These are phyloP conservation scores for Blastocystis sp. DNA, from an alignment of 352 stramenopile genomes.

Conservation along the genomic window DNA sequence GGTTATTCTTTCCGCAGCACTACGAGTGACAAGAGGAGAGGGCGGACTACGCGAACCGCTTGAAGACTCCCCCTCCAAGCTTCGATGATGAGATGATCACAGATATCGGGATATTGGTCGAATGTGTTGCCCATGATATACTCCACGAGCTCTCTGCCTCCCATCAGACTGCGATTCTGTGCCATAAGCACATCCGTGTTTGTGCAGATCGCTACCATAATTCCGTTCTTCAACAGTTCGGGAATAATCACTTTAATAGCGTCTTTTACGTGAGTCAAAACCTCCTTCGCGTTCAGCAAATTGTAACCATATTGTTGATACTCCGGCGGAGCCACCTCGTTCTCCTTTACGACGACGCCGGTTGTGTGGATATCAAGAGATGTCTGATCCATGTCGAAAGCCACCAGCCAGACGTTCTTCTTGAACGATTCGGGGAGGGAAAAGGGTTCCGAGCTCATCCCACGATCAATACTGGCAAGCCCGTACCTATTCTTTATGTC, in stretches of 20 bases:
- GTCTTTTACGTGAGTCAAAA: conserved; percentile 55
- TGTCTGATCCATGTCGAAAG: conserved; percentile 66
- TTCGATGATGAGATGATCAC: conserved; percentile 64
- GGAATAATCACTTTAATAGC: conserved; percentile 64
- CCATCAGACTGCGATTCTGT: conserved; percentile 45
- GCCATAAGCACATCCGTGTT: conserved; percentile 53
- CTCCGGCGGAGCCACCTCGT: conserved; percentile 16
- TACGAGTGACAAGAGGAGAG: not conserved
- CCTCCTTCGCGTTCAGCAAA: conserved; percentile 41
- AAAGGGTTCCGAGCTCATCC: not conserved
- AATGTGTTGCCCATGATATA: conserved; percentile 67
- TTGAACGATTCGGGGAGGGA: conserved; percentile 37
- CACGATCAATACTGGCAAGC: too few species aligned
- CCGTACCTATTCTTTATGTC: not conserved
- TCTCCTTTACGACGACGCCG: conserved; percentile 29
- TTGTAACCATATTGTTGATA: not conserved
- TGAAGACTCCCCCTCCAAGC: conserved; percentile 27
- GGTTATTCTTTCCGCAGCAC: conserved; percentile 65
- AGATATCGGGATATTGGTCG: conserved; percentile 53
- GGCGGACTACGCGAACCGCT: not conserved
- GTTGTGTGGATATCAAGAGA: conserved; percentile 54
- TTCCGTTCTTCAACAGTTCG: conserved; percentile 45
- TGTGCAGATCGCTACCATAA: conserved; percentile 55
- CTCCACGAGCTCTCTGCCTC: conserved; percentile 52
- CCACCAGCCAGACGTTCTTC: conserved; percentile 52